Evolutionary conservation across 495 filamentous ascomycete species (phyloP).

Genomic region (Penicillium odoratum): DNA sequence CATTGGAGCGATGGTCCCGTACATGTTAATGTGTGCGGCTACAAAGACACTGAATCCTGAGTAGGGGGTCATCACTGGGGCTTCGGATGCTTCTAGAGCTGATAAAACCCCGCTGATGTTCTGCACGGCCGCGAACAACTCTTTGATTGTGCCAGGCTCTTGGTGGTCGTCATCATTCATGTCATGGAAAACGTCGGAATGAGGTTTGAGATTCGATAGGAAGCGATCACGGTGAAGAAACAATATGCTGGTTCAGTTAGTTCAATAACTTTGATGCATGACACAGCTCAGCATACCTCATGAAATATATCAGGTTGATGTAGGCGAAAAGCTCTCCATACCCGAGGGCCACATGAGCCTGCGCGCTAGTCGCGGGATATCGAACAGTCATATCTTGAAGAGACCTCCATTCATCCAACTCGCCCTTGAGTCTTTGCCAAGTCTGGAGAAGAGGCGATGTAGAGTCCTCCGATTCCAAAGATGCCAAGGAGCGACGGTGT

Average conservation of each 20-base stretch:
- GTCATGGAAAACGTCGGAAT: conserved; percentile 28
- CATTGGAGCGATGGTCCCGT: conserved; percentile 39
- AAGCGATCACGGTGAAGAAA: conserved; percentile 46
- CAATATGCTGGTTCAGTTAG: conserved; percentile 28
- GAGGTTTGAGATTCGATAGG: conserved; percentile 34
- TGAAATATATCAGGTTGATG: conserved; percentile 46
- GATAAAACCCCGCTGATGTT: conserved; percentile 38
- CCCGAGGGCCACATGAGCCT: conserved; percentile 43
- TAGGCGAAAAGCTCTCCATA: conserved; percentile 48
- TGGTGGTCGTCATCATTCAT: conserved; percentile 20
- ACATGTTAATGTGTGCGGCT: conserved; percentile 49
- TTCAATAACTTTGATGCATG: neutral
- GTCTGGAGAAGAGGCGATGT: conserved; percentile 24
- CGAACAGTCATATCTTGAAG: conserved; percentile 42
- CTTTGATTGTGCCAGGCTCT: conserved; percentile 30
- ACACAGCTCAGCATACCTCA: conserved; percentile 32
- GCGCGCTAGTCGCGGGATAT: conserved; percentile 40
- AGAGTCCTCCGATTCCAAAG: conserved; percentile 17
- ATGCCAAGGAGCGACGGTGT: conserved; percentile 35
- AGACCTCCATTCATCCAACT: conserved; percentile 45
- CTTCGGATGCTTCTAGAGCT: conserved; percentile 36
- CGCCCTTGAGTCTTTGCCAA: conserved; percentile 37
- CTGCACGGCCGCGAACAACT: conserved; percentile 41
- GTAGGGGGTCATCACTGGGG: conserved; percentile 45
- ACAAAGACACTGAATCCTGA: conserved; percentile 49